These are phyloP conservation scores for Rhizodiscina lignyota DNA, from an alignment of 495 filamentous ascomycete species.

Conservation along the genomic window DNA sequence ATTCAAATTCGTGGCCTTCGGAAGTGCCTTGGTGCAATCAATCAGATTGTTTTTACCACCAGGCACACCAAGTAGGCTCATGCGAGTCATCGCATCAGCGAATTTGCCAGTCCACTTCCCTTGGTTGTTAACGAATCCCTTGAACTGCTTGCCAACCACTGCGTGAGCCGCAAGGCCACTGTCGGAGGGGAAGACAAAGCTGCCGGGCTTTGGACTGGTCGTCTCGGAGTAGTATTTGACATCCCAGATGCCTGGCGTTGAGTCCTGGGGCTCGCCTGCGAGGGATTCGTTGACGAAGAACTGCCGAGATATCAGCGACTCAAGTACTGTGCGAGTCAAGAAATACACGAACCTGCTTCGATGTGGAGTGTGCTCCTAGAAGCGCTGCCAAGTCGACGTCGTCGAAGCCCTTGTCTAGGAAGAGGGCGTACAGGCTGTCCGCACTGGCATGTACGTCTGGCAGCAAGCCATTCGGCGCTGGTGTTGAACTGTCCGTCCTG, in stretches of 20 bases:
- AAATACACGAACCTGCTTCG: too few relatives aligned
- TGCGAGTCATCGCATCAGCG: slow-evolving; percentile 12
- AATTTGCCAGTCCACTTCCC: slow-evolving; percentile 10
- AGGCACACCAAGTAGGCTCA: slow-evolving; percentile 12
- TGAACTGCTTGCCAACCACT: slow-evolving; percentile 2
- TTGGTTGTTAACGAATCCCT: slow-evolving; percentile 9
- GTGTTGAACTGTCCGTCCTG: slow-evolving; percentile 10
- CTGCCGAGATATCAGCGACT: too few relatives aligned
- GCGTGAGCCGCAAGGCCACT: slow-evolving; percentile 6
- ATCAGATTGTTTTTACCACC: slow-evolving; percentile 2
- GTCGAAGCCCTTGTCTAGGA: slow-evolving; percentile 17
- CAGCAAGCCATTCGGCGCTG: slow-evolving; percentile 8
- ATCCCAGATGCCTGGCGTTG: slow-evolving; percentile 14
- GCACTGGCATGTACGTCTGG: slow-evolving; percentile 10
- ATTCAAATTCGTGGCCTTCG: slow-evolving; percentile 8
- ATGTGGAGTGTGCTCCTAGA: slow-evolving; percentile 15
- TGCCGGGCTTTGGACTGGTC: slow-evolving; percentile 3
- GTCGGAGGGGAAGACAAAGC: slow-evolving; percentile 12
- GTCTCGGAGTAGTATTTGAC: slow-evolving; percentile 11
- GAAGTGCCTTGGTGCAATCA: slow-evolving; percentile 12
- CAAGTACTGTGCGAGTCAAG: too few relatives aligned
- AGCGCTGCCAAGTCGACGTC: slow-evolving; percentile 15
- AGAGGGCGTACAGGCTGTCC: slow-evolving; percentile 11
- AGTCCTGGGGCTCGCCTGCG: slow-evolving; percentile 7
- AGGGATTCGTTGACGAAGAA: slow-evolving; percentile 4